Conservation (phyloP, 2,329 filamentous ascomycete genomes). For the Claviceps pazoutovae region DNA sequence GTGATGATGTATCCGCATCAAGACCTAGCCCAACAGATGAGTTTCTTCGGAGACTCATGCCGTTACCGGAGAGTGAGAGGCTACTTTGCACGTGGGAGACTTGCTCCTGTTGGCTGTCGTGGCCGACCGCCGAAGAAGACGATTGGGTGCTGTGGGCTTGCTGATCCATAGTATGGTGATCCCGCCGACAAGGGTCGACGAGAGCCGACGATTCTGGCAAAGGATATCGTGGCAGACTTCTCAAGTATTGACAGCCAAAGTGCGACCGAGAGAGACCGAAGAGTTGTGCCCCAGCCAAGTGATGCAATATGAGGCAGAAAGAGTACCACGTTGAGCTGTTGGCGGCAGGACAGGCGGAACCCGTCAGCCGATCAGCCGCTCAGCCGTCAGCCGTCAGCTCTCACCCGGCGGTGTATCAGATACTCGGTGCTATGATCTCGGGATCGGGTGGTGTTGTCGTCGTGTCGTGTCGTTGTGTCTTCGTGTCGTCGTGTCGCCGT, state of each 20-base stretch:
- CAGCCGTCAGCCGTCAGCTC: too few relatives aligned
- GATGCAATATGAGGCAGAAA: slow-evolving; percentile 10
- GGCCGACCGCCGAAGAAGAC: slow-evolving; percentile 37
- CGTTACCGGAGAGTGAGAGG: slow-evolving; percentile 49
- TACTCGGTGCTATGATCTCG: neutral
- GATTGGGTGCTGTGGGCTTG: slow-evolving; percentile 40
- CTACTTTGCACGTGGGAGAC: slow-evolving; percentile 48
- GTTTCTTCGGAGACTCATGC: slow-evolving; percentile 31
- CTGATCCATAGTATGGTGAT: slow-evolving; percentile 29
- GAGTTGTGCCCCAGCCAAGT: slow-evolving; percentile 13
- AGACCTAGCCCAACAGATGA: slow-evolving; percentile 41
- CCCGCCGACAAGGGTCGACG: slow-evolving; percentile 7
- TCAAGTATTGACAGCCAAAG: slow-evolving; percentile 29
- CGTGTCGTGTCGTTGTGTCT: neutral
- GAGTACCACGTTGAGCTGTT: slow-evolving; percentile 2
- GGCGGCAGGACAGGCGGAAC: too few relatives aligned
- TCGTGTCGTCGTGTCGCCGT: too few relatives aligned
- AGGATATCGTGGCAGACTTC: slow-evolving; percentile 28
- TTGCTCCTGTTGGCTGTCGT: slow-evolving; percentile 32
- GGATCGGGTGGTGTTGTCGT: neutral
- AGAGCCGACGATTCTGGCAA: neutral
- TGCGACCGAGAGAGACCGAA: slow-evolving; percentile 11
- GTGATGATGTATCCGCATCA: slow-evolving; percentile 36
- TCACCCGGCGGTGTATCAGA: neutral
- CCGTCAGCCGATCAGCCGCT: too few relatives aligned